Base-by-base conservation (phyloP, 768 basidiomycete species). In the Xerocomus potaroensis region DNA sequence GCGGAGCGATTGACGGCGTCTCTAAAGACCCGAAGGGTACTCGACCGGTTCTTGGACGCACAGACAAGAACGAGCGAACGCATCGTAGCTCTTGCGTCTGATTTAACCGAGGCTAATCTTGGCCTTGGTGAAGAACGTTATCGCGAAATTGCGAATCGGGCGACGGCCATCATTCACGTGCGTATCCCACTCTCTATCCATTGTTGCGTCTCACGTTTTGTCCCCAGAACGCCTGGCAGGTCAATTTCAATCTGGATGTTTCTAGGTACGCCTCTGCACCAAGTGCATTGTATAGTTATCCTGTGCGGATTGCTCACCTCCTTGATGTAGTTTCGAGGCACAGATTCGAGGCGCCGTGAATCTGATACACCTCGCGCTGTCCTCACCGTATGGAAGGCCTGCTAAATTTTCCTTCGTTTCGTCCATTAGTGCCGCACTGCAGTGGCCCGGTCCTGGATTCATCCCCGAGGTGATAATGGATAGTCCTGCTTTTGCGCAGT, bases 361-460 rank as follows among this genome's bases (percentile, higher is more conserved):
- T 58, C 60, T 80, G n/a, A 68, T 81, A 43, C 74, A 74, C 36
- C 68, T 80, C 8, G 70, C 72, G 18, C 69, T 77, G 22, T 53
- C 62, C 6, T 73, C 76, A 5, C 60, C 65, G 8, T 57, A 55
- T 23, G 8, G 54, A 3, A 42, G 50, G 12, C 63, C 62, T 8
- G 68, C 75, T 22, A 56, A 59, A 8, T 80, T 78, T 63, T 78
- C 68, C 67, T 79, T 80, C 56, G 70, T 72, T 16, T 79, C 78
- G 24, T 77, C 74, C 6, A 67, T 78, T 41, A 73, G 73, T 18
- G 60, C 55, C 1, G 61, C 57, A 39, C 48, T 48, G 5, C 54
- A 54, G 26, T 65, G 63, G 63, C 45, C 41, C 3, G 53, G 51
- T 1, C 51, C 59, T 0, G 55, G 43, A 8, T 43, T 44, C 23